Base-by-base conservation (phyloP, 108 stramenopile genomes). In the Mediolabrus comicus region DNA sequence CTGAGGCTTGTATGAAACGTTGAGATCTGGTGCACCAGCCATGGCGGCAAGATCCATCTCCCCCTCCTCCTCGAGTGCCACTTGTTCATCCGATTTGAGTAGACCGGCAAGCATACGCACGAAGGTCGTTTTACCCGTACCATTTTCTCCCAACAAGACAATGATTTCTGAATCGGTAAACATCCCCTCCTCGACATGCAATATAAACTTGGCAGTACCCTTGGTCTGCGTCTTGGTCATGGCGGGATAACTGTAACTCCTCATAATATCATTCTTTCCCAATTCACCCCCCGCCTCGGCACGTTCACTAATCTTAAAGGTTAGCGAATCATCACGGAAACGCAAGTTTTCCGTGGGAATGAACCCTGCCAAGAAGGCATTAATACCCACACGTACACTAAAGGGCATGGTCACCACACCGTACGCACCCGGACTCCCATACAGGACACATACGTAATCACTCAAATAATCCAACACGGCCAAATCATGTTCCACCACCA, bases 321-420 rank as follows among this genome's bases (percentile, higher is more conserved):
- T 86, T 25, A 99, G 88, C 10, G 96, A 88, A 73, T 94, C 94
- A 62, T 98, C 96, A 59, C 99, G 87, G 88, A 99, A 99, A 19
- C 99, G 80, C 59, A 99, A 71, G 77, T 99, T 99, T 87, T 99
- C 99, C 22, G 99, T 98, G 52, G 96, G 96, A 57, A 99, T 88
- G 80, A 96, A 99, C 24, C 99, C 98, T 2, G 98, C 96, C 65
- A 99, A 83, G 84, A 99, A 99, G 46, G 97, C 91, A 83, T 99
- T 99, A 87, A 99, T 99, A 62, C 98, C 99, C 39, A 95, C 95
- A 14, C 97, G 88, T 12, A 98, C 99, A 56, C 94, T 88, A 76
- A 97, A 97, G 16, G 98, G 99, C 99, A 98, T 99, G 60, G 99
- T 99, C 14, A 99, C 99, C 28, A 99, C 99, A 53, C 99, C 99